Conservation (phyloP, 169 alveolate genomes). For the Plasmodium cynomolgi region DNA sequence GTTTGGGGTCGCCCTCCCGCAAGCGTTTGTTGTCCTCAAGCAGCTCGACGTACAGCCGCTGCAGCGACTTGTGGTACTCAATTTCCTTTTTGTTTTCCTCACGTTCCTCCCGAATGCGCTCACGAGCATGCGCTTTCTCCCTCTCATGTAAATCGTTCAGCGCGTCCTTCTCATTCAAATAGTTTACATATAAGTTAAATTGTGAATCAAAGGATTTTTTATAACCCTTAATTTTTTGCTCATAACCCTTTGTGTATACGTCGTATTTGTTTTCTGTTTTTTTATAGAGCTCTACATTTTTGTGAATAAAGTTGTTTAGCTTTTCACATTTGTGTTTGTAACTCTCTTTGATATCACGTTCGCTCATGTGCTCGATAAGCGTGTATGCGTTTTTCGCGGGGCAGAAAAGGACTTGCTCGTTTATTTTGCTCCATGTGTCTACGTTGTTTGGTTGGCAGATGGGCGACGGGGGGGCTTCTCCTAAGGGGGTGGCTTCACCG, state of each 20-base stretch:
- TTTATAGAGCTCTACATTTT: conserved; percentile 38
- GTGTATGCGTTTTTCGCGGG: conserved; percentile 72
- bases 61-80: conserved; percentile 73
- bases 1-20: neutral
- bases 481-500: neutral
- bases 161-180: conserved; percentile 50
- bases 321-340: conserved; percentile 43
- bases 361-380: conserved; percentile 36
- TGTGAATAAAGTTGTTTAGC: conserved; percentile 24
- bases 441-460: neutral
- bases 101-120: conserved; percentile 51
- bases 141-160: conserved; percentile 27
- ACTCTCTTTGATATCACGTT: conserved; percentile 41
- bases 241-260: conserved; percentile 48
- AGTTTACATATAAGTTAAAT: conserved; percentile 18
- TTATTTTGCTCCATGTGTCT: conserved; percentile 5
- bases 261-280: conserved; percentile 55
- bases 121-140: conserved; percentile 45
- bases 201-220: conserved; percentile 66
- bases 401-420: conserved; percentile 43
- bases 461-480: neutral
- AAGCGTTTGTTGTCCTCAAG: conserved; percentile 8
- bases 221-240: conserved; percentile 54
- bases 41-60: conserved; percentile 60
- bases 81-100: conserved; percentile 73